A percentile compares a stretch with the other conserved stretches of the same genome.
phyloP scores from a whole-genome alignment of 208 protist species.

The Sergeia podlipaevii region DNA sequence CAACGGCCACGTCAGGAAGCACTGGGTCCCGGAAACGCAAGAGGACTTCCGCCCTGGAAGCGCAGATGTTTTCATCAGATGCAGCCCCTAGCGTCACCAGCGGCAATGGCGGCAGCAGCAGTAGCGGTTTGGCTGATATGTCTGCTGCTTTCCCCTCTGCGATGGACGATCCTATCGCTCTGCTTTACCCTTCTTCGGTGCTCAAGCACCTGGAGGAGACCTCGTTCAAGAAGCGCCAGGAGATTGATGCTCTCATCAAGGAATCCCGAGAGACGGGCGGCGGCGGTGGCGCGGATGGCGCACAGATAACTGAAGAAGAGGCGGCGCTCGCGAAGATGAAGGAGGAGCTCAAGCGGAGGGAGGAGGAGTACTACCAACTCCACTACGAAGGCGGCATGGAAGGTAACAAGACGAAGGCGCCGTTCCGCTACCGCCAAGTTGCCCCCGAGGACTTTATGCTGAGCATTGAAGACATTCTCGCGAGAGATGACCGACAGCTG shows the following conservation, averaged over 20 bases:
- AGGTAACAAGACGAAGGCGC: conserved; percentile 16
- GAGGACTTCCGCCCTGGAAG: too few species aligned
- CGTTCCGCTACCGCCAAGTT: conserved; percentile 86
- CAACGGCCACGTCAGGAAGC: background rate
- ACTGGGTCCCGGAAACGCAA: background rate
- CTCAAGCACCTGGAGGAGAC: conserved; percentile 37
- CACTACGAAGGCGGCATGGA: conserved; percentile 53
- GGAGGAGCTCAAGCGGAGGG: conserved; percentile 59
- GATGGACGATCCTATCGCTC: conserved; percentile 25
- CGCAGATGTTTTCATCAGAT: too few species aligned
- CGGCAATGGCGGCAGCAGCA: background rate
- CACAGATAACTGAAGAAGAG: background rate
- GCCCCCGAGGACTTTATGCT: conserved; percentile 81
- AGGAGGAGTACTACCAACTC: conserved; percentile 82
- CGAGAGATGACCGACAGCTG: conserved; percentile 85
- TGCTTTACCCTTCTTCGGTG: conserved; percentile 63
- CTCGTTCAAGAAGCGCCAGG: conserved; percentile 7
- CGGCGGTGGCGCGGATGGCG: background rate
- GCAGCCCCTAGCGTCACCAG: too few species aligned
- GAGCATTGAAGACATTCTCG: conserved; percentile 81
- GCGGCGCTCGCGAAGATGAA: conserved; percentile 5
- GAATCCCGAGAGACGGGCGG: too few species aligned
- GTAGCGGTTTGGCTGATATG: background rate
- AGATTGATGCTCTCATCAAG: background rate
- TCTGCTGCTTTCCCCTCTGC: background rate